Evolutionary conservation across 2,329 filamentous ascomycete genomes (phyloP), one percentile per base, ranked within the genome.

Genomic region (Paecilomyces fulvus): DNA sequence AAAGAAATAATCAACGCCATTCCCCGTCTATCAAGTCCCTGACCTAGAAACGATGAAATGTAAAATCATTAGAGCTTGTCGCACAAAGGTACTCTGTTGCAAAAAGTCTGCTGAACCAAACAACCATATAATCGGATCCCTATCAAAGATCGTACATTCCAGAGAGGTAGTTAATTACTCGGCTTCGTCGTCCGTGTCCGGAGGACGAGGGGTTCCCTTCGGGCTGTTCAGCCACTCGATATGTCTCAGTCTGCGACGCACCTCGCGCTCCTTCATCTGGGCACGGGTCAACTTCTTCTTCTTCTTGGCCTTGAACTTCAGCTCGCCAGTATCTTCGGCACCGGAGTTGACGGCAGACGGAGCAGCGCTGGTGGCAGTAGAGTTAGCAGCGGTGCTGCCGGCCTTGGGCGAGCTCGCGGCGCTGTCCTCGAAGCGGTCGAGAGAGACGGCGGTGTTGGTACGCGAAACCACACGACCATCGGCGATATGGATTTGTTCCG

Each of bases 221-320:
- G 88, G 88, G 66, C 83, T 89, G 75, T 90, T 92, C 65, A 95
- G 79, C 88, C 83, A 85, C 66, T 85, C 83, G 58, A 86, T 83
- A 75, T 99, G 91, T 66, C 94, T 85, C 74, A 97, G 79, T 65
- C 94, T 83, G 63, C 92, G 84, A 61, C 95, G 83, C 49, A 88
- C 88, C 76, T 97, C 92, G 20, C 88, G 82, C 73, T 99, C 94
- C 83, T 99, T 99, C 71, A 92, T 65, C 75, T 99, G 91, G 76
- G 91, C 91, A 80, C 95, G 90, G 56, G 94, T 99, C 84, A 94
- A 84, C 89, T 99, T 99, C 85, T 92, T 95, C 90, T 96, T 96
- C 78, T 87, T 87, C 83, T 92, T 94, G 33, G 75, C 74, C 75
- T 82, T 85, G 85, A 99, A 99, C 78, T 95, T 92, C 80, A 99